A percentile compares a stretch with the other conserved stretches of the same genome.
phyloP scores from a whole-genome alignment of 2,329 filamentous ascomycete genomes.

The Cyanodermella asteris region DNA sequence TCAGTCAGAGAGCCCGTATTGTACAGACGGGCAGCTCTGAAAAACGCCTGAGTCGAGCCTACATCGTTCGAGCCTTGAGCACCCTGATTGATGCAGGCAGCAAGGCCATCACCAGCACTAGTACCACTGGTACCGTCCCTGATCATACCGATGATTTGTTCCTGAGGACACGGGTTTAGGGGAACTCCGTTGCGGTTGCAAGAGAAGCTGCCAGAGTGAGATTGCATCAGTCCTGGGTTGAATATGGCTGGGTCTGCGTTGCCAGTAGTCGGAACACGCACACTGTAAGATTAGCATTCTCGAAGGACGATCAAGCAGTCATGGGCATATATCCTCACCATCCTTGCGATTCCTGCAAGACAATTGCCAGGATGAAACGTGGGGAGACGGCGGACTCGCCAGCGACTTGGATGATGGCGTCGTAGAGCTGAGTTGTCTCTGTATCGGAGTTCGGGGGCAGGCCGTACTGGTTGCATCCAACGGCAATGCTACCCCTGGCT shows the following conservation, averaged over 20 bases:
- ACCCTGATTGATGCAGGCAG: conserved; percentile 16
- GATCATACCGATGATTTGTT: conserved; percentile 2
- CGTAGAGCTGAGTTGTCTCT: conserved; percentile 8
- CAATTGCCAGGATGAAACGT: conserved; percentile 14
- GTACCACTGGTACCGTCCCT: conserved; percentile 3
- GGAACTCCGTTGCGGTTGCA: conserved; percentile 2
- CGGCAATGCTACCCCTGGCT: conserved; percentile 10
- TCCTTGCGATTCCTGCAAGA: conserved; percentile 19
- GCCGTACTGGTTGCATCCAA: conserved; percentile 6
- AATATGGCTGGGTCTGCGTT: conserved; percentile 16
- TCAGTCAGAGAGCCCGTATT: too few species aligned
- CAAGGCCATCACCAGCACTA: conserved; percentile 19
- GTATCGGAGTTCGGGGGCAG: conserved; percentile 9
- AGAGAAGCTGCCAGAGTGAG: conserved; percentile 14
- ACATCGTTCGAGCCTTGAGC: conserved; percentile 7
- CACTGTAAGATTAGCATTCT: too few species aligned
- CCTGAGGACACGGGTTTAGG: conserved; percentile 1
- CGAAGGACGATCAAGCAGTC: too few species aligned
- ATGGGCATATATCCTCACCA: too few species aligned
- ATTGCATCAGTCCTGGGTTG: conserved; percentile 27
- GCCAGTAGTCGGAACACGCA: conserved; percentile 21
- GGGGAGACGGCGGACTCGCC: conserved; percentile 10
- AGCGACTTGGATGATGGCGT: conserved; percentile 10
- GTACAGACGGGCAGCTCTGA: conserved; percentile 25
- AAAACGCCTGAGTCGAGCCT: conserved; percentile 18